These are phyloP conservation scores for Thelonectria discophora DNA, from an alignment of 2,329 filamentous ascomycete species.

Conservation along the genomic window DNA sequence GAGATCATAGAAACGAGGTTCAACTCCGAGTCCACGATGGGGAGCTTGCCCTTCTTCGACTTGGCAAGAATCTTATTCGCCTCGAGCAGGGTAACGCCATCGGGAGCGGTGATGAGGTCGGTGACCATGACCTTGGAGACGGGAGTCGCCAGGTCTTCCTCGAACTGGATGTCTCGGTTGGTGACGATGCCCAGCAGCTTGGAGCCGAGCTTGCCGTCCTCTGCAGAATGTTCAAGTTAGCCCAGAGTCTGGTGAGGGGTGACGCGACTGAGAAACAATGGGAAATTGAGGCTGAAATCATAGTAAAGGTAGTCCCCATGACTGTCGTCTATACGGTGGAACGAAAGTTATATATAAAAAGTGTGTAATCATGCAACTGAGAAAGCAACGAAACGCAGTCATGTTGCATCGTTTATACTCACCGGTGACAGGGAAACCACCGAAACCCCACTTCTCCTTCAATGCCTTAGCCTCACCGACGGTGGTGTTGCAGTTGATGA, in stretches of 20 bases:
- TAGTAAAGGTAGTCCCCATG: slow-evolving; percentile 73
- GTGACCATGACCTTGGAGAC: slow-evolving; percentile 95
- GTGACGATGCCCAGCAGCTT: slow-evolving; percentile 98
- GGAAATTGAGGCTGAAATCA: slow-evolving; percentile 42
- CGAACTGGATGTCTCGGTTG: slow-evolving; percentile 97
- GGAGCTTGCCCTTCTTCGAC: slow-evolving; percentile 98
- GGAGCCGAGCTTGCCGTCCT: slow-evolving; percentile 90
- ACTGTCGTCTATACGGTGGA: slow-evolving; percentile 93
- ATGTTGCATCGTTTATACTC: slow-evolving; percentile 54
- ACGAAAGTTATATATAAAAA: slow-evolving; percentile 98
- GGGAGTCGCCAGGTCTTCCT: slow-evolving; percentile 74
- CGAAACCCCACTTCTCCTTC: slow-evolving; percentile 98
- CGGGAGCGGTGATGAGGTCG: slow-evolving; percentile 86
- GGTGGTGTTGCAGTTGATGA: slow-evolving; percentile 86
- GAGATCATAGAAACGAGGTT: slow-evolving; percentile 94
- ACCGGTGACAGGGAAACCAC: slow-evolving; percentile 99
- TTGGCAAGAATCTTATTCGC: slow-evolving; percentile 92
- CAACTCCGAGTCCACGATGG: slow-evolving; percentile 83
- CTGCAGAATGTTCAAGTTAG: slow-evolving; percentile 58
- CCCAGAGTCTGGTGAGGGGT: slow-evolving; percentile 29
- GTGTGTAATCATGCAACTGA: slow-evolving; percentile 79
- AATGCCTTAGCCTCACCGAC: slow-evolving; percentile 90
- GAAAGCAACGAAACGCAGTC: slow-evolving; percentile 29
- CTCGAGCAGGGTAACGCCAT: slow-evolving; percentile 84
- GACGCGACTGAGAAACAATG: slow-evolving; percentile 12